Evolutionary conservation across 129 eudicot genomes (phyloP).

Genomic region (Ambrosia trifida): DNA sequence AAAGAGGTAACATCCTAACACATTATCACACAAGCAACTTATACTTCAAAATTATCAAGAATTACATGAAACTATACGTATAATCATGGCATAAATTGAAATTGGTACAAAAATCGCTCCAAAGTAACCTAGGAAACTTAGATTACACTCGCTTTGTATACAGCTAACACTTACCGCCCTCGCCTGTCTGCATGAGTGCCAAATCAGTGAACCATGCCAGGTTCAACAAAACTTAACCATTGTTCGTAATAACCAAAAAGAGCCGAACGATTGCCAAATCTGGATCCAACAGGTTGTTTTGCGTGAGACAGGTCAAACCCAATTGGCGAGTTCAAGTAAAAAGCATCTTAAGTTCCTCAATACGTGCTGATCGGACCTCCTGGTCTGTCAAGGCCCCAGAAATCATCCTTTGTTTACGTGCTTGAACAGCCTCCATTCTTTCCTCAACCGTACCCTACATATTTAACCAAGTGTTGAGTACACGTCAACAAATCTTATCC

Average conservation of each 20-base stretch:
- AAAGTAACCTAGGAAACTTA: neutral
- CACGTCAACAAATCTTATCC: neutral
- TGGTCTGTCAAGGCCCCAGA: slow-evolving; percentile 97
- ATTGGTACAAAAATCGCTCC: neutral
- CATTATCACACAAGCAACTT: neutral
- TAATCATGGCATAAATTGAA: neutral
- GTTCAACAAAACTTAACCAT: slow-evolving; percentile 9
- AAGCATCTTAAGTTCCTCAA: slow-evolving; percentile 94
- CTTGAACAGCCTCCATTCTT: slow-evolving; percentile 99
- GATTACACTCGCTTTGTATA: slow-evolving; percentile 2
- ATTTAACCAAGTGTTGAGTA: slow-evolving; percentile 1
- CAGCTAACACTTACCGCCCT: neutral
- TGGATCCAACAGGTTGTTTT: neutral
- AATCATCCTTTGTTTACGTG: slow-evolving; percentile 89
- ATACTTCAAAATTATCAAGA: slow-evolving; percentile 9
- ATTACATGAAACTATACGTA: neutral
- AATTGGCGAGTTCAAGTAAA: slow-evolving; percentile 52
- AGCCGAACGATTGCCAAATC: neutral
- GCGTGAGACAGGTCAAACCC: slow-evolving; percentile 1
- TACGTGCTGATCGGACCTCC: slow-evolving; percentile 88
- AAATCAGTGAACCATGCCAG: neutral
- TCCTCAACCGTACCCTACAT: slow-evolving; percentile 89
- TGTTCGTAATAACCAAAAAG: neutral
- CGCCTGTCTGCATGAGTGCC: neutral
- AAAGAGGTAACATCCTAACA: neutral